A percentile compares a stretch with the other conserved stretches of the same genome.
Evolutionary conservation across 495 filamentous ascomycete genomes (phyloP).

Genomic region (Stereocaulon alpinum): DNA sequence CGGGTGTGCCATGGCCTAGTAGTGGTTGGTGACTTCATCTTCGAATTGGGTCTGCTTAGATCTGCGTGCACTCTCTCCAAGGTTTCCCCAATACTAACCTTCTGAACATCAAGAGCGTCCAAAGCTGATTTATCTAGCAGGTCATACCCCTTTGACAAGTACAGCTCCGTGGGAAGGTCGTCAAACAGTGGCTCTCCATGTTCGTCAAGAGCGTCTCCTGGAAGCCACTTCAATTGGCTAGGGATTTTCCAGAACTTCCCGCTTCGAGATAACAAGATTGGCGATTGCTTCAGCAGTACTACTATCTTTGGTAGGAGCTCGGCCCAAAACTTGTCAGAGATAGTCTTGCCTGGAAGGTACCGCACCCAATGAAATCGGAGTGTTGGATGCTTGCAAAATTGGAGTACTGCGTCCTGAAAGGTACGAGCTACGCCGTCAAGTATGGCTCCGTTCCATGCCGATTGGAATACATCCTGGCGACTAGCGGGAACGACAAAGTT

Average conservation of each 20-base stretch:
- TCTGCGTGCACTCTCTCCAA: conserved; percentile 15
- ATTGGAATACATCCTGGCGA: conserved; percentile 31
- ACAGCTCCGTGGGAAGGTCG: conserved; percentile 19
- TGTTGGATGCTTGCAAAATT: conserved; percentile 23
- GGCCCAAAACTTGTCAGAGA: background rate
- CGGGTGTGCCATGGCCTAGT: conserved; percentile 21
- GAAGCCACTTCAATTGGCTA: conserved; percentile 13
- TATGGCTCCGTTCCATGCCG: conserved; percentile 20
- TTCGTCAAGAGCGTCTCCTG: conserved; percentile 11
- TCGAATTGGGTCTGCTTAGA: conserved; percentile 3
- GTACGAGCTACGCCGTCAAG: conserved; percentile 18
- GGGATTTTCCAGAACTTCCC: conserved; percentile 7
- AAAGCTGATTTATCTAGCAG: conserved; percentile 12
- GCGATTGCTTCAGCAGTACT: background rate
- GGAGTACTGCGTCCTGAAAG: conserved; percentile 23
- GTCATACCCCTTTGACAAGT: conserved; percentile 18
- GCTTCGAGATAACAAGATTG: conserved; percentile 11
- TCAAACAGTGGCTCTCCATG: conserved; percentile 19
- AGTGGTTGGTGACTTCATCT: conserved; percentile 11
- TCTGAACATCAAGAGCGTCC: conserved; percentile 10
- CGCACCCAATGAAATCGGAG: conserved; percentile 25
- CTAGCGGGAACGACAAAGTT: conserved; percentile 38
- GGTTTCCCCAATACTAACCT: conserved; percentile 3
- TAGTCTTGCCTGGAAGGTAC: conserved; percentile 19
- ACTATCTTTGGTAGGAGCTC: background rate